These are phyloP conservation scores for Alternaria ventricosa DNA, from an alignment of 2,329 filamentous ascomycete genomes.

Conservation along the genomic window DNA sequence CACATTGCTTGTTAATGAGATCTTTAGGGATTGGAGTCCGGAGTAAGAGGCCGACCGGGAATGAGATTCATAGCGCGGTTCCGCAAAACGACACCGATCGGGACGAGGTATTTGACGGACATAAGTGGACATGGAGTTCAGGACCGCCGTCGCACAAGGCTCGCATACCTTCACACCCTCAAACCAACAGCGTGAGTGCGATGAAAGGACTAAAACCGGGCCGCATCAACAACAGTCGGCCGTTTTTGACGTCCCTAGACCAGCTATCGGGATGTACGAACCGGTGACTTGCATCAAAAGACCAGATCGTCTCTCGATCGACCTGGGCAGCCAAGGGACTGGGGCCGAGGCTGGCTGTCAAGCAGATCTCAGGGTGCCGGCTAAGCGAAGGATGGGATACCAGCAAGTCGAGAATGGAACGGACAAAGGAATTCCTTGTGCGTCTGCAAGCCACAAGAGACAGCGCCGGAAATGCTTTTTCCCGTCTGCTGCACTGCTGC, in stretches of 20 bases:
- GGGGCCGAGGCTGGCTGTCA: not conserved
- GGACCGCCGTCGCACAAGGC: conserved; percentile 56
- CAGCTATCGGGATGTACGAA: not conserved
- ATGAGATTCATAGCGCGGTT: conserved; percentile 58
- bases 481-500: not conserved
- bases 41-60: conserved; percentile 56
- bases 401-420: not conserved
- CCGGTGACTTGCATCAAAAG: not conserved
- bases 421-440: not conserved
- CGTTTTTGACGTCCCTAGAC: not conserved
- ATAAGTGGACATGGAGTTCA: conserved; percentile 61
- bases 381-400: not conserved
- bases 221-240: not conserved
- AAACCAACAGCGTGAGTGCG: conserved; percentile 39
- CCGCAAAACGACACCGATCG: conserved; percentile 55
- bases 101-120: conserved; percentile 57
- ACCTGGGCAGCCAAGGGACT: not conserved
- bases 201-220: not conserved
- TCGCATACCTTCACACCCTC: conserved; percentile 59
- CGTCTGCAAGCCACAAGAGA: not conserved
- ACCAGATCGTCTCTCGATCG: not conserved
- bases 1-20: not conserved
- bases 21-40: conserved; percentile 47
- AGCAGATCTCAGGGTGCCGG: not conserved
- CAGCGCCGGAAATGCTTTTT: not conserved